phyloP scores from a whole-genome alignment of 305 asterid genomes.

The Fraxinus angustifolia region DNA sequence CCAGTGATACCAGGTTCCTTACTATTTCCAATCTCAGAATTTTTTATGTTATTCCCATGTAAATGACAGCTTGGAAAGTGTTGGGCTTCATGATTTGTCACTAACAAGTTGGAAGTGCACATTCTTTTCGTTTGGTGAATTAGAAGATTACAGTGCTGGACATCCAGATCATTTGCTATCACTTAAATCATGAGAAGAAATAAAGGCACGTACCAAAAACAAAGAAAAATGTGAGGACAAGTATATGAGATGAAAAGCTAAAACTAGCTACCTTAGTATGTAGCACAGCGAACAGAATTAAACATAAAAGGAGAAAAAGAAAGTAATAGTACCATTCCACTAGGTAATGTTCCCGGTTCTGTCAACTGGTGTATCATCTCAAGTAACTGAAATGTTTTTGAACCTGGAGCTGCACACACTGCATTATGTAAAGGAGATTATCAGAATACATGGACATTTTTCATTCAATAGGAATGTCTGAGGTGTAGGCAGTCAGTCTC shows the following conservation, averaged over 20 bases:
- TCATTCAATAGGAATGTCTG: neutral
- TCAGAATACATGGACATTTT: constrained; percentile 23
- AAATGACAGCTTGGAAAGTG: constrained; percentile 86
- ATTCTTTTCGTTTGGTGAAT: constrained; percentile 97
- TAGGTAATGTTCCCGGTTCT: constrained; percentile 55
- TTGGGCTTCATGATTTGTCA: constrained; percentile 96
- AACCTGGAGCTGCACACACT: constrained; percentile 99
- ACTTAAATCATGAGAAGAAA: constrained; percentile 39
- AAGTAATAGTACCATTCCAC: constrained; percentile 66
- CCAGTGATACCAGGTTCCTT: constrained; percentile 44
- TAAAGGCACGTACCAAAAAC: constrained; percentile 9
- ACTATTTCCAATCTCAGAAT: constrained; percentile 35
- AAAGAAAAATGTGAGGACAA: neutral
- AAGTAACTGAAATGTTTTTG: constrained; percentile 94
- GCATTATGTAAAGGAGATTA: constrained; percentile 34
- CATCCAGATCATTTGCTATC: constrained; percentile 91
- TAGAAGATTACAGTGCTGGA: constrained; percentile 94
- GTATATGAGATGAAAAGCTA: constrained; percentile 1
- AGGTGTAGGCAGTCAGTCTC: constrained; percentile 2
- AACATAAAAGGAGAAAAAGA: neutral
- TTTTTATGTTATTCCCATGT: constrained; percentile 31
- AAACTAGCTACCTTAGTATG: constrained; percentile 6
- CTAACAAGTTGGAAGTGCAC: constrained; percentile 94
- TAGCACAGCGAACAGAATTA: neutral
- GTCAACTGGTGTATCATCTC: constrained; percentile 82